phyloP scores from a whole-genome alignment of 179 eudicot genomes.

The Sideroxylon spinosum region DNA sequence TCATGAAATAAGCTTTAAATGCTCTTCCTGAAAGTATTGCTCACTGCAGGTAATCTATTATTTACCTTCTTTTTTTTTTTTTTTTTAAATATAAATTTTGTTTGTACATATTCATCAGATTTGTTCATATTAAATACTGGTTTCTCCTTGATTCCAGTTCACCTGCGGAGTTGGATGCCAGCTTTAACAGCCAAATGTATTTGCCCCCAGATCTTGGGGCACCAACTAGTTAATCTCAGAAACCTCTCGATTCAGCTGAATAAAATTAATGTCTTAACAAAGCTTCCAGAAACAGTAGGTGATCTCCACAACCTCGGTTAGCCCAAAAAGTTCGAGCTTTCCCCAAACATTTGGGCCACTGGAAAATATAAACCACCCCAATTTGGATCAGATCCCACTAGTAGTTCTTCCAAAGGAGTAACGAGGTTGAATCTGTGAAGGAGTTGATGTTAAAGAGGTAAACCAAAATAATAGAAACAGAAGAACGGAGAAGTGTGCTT shows the following conservation, averaged over 20 bases:
- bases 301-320: conserved; percentile 35
- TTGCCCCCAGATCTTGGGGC: conserved; percentile 21
- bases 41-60: conserved; percentile 40
- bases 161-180: conserved; percentile 44
- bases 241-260: too few relatives aligned
- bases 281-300: conserved; percentile 39
- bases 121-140: not conserved
- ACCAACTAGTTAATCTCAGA: too few relatives aligned
- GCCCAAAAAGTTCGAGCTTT: conserved; percentile 42
- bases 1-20: conserved; percentile 42
- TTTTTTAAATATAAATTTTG: not conserved
- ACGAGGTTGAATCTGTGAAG: conserved; percentile 39
- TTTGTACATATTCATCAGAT: not conserved
- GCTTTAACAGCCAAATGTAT: conserved; percentile 36
- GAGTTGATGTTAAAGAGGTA: conserved; percentile 40
- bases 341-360: conserved; percentile 45
- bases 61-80: not conserved
- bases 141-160: conserved; percentile 25
- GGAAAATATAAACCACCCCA: conserved; percentile 33
- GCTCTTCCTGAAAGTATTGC: conserved; percentile 45
- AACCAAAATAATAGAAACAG: conserved; percentile 29
- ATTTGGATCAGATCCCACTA: conserved; percentile 50
- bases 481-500: conserved; percentile 26
- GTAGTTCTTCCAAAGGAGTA: conserved; percentile 34
- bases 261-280: conserved; percentile 32